Evolutionary conservation across 2,329 filamentous ascomycete genomes (phyloP), one percentile per base, ranked within the genome.

Genomic region (Chaetomium sp.): DNA sequence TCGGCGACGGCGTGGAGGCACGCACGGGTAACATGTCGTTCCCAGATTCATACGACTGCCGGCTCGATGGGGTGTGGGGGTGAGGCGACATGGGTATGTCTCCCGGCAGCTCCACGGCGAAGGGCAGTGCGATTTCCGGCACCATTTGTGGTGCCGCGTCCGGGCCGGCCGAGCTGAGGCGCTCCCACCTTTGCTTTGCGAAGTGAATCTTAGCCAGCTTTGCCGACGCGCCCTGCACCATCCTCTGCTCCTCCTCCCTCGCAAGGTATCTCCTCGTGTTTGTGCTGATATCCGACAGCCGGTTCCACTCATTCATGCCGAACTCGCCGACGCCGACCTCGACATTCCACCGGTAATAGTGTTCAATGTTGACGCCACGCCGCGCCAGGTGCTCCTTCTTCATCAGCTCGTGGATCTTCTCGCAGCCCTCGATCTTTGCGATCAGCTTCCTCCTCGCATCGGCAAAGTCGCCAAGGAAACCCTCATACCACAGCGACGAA

Each of bases 231-330:
- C 89, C 86, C 60, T 90, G 82, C 7, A 92, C 91, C 84, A 92
- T 91, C 70, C 80, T 84, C 75, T 96, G 91, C 64, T 96, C 89
- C 0, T 87, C 87, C 12, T 85, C 82, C 67, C 89, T 89, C 8
- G 83, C 81, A 60, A 99, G 85, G 74, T 98, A 99, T 68, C 90
- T 87, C 70, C 91, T 86, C 0, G 95, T 99, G 74, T 90, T 90
- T 16, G 92, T 97, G 79, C 92, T 97, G 78, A 99, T 98, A 60
- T 97, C 94, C 29, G 91, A 90, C n/a, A 98, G 80, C 3, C 93
- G 87, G 72, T 92, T 87, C 95, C 95, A 99, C 75, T 98, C 95
- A 74, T 98, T 99, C 93, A 99, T 98, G 59, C 91, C 94, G 75
- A 97, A 98, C 74, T 98, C 95, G 60, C 94, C 93, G 3, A 98